Conservation (phyloP, 768 basidiomycete genomes). For the Lentinula boryana region DNA sequence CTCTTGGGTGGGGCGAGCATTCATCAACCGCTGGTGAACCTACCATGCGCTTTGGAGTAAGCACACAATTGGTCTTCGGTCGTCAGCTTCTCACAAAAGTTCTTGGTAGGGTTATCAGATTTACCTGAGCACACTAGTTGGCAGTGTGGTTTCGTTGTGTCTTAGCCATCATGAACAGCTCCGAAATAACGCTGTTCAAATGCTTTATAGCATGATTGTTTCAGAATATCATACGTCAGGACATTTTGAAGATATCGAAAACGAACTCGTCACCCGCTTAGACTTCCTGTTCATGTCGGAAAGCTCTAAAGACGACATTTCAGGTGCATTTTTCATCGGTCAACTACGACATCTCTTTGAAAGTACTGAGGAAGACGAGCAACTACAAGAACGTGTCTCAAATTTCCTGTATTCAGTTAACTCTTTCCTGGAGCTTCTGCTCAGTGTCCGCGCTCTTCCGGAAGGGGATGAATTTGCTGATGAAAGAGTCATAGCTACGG, state of each 20-base stretch:
- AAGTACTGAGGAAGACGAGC: slow-evolving; percentile 71
- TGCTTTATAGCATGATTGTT: slow-evolving; percentile 93
- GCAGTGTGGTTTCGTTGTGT: slow-evolving; percentile 86
- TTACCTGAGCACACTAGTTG: slow-evolving; percentile 77
- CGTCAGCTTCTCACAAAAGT: slow-evolving; percentile 9
- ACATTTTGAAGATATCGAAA: slow-evolving; percentile 86
- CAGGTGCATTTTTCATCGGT: slow-evolving; percentile 87
- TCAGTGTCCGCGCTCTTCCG: slow-evolving; percentile 83
- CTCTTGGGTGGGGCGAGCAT: slow-evolving; percentile 73
- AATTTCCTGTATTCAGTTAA: slow-evolving; percentile 87
- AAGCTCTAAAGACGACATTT: slow-evolving; percentile 85
- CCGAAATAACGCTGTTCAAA: slow-evolving; percentile 84
- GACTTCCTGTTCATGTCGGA: slow-evolving; percentile 93
- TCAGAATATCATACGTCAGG: slow-evolving; percentile 82
- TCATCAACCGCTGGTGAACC: slow-evolving; percentile 44
- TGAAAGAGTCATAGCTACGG: slow-evolving; percentile 90
- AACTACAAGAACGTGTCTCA: slow-evolving; percentile 70
- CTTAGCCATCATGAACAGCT: slow-evolving; percentile 93
- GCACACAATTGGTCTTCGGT: slow-evolving; percentile 17
- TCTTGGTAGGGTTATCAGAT: slow-evolving; percentile 71
- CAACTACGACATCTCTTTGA: slow-evolving; percentile 91
- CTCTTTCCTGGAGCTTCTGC: slow-evolving; percentile 84
- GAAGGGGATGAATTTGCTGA: slow-evolving; percentile 93
- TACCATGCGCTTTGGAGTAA: slow-evolving; percentile 64
- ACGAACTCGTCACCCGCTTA: slow-evolving; percentile 85